Base-by-base conservation (phyloP, 2,329 filamentous ascomycete species). In the Colletotrichum spinosum region DNA sequence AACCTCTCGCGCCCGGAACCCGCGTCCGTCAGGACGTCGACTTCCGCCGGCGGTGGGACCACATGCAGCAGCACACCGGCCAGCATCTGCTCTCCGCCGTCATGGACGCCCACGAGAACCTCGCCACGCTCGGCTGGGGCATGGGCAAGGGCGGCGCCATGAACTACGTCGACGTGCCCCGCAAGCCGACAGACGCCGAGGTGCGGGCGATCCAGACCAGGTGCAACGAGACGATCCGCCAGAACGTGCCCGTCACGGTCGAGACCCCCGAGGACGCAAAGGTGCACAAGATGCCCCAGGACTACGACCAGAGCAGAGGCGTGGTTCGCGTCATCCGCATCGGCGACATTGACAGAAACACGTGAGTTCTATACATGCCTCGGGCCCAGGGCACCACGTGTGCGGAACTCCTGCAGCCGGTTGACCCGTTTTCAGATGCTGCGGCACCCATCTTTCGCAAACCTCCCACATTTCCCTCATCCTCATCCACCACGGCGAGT, bases 11-110 rank as follows among this genome's bases (percentile, higher is more conserved):
- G 0, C 68, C 69, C 0, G 74, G 74, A 0, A 65, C 67, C 0
- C 58, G 12, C 7, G 66, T 76, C 3, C 71, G 69, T 0, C 74
- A 76, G 34, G 68, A 72, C 10, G 65, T 76, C 3, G 70, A 76
- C 33, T 74, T 70, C 59, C 35, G 59, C 6, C 72, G 74, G 0
- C 70, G 74, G n/a, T 76, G 74, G 73, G 71, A 76, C 50, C 74
- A 76, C 10, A 76, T 76, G 74, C 74, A 76, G 11, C 74, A 76
- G 7, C 74, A 76, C 17, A 76, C 74, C 0, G 74, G 74, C 1
- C 74, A 76, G 8, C 74, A 76, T 38, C 70, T 76, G 2, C 67
- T 76, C 2, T 76, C 74, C 0, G 74, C 74, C 1, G 60, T 76
- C 4, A 74, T 76, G 74, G 67, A 73, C 42, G 71, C 67, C 0